Conservation (phyloP, 2,329 filamentous ascomycete genomes). For the Xylariales sp. region DNA sequence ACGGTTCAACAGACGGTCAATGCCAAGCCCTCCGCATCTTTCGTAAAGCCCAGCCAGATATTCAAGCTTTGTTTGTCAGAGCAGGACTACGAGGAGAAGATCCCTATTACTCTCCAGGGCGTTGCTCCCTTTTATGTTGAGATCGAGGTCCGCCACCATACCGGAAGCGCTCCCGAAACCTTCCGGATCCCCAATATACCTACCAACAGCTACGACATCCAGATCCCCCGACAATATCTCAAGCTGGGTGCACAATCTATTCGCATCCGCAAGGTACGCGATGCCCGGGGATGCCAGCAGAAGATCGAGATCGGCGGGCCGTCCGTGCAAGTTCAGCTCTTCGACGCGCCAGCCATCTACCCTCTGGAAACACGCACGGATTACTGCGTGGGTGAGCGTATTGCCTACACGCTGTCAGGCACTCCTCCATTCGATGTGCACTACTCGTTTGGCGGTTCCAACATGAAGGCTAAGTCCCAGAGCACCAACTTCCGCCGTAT, state of each 20-base stretch:
- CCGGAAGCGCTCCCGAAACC: conserved; percentile 72
- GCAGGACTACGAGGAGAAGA: conserved; percentile 74
- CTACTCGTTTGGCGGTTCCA: conserved; percentile 79
- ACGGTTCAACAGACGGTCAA: conserved; percentile 80
- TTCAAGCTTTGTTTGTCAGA: conserved; percentile 95
- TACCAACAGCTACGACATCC: conserved; percentile 69
- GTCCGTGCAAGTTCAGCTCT: conserved; percentile 85
- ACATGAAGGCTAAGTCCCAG: conserved; percentile 72
- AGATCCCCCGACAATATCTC: conserved; percentile 78
- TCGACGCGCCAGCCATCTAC: conserved; percentile 87
- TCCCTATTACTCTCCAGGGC: conserved; percentile 81
- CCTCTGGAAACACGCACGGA: conserved; percentile 79
- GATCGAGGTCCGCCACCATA: conserved; percentile 88
- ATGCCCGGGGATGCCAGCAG: conserved; percentile 80
- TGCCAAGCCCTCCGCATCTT: conserved; percentile 74
- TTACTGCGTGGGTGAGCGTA: conserved; percentile 93
- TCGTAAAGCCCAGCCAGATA: conserved; percentile 81
- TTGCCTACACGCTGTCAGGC: conserved; percentile 87
- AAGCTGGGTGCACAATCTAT: conserved; percentile 87
- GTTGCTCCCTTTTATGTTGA: conserved; percentile 85
- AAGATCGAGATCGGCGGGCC: conserved; percentile 68
- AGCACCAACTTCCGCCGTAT: conserved; percentile 88
- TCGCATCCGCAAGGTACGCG: conserved; percentile 83
- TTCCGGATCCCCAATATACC: conserved; percentile 78
- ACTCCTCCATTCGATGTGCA: conserved; percentile 88